Evolutionary conservation across 2,329 filamentous ascomycete species (phyloP), one percentile per base, ranked within the genome.

Genomic region (Phialophora expanda): DNA sequence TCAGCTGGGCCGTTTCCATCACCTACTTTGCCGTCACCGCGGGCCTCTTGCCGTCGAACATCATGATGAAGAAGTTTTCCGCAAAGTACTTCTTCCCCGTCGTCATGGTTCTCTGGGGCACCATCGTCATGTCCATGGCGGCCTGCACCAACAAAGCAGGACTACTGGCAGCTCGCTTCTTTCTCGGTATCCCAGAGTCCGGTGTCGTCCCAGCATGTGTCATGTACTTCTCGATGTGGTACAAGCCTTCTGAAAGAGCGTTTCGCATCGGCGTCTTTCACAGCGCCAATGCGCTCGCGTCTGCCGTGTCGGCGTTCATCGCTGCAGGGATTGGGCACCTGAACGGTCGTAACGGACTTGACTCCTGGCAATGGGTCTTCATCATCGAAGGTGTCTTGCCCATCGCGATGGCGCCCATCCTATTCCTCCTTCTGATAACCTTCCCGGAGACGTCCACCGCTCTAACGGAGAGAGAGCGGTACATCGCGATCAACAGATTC

Each of bases 21-120:
- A 66, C 70, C 50, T 72, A 70, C 51, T 71, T 72, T 46, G 57
- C 62, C 24, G 66, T 71, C 38, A 72, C 70, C 12, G 64, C 66
- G 6, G 53, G 68, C 24, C 59, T 72, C 12, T 55, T 72, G 28
- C 70, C 70, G 17, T 69, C 69, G 34, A 71, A 67, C 53, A 63
- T 72, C 12, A 44, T 70, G 38, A 64, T 72, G 66, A 72, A 72
- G 65, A 69, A 62, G 50, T 48, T 70, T 26, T 68, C 65, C 11
- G 70, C 60, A 6, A 72, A 71, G 56, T 38, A 50, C 26, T 68
- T 62, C 34, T 68, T 86, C 32, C 82, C 83, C 5, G 77, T 75
- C 65, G 83, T 85, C 71, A 85, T 82, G 78, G 62, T 80, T 46
- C 69, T 73, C 64, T 75, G 76, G 75, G 73, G 73, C 44, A 62